Evolutionary conservation across 257 asterid genomes (phyloP), one percentile per base, ranked within the genome.

Genomic region (Leonotis leonurus): DNA sequence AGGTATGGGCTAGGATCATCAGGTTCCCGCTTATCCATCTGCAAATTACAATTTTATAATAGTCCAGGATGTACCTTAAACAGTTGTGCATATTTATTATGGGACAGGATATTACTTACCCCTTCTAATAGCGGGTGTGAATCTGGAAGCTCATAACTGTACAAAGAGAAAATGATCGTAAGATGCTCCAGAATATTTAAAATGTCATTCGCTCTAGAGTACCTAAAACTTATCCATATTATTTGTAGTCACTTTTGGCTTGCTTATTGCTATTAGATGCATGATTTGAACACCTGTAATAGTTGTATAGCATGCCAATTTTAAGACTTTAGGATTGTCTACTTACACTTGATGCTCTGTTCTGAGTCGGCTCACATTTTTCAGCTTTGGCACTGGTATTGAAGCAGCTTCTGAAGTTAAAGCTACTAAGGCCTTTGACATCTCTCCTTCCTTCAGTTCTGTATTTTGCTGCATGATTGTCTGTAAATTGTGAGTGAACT

Each of bases 261-360:
- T 58, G 54, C 66, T 11, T 22, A 30, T 51, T 16, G 29, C 22
- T 60, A 8, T 37, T 16, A 51, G 62, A 27, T 21, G 49, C 48
- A 50, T 6, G 17, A 43, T 24, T 26, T 32, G 5, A 71, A 68
- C 37, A 41, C 33, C 16, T 62, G 16, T 39, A 33, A 53, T 29
- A 35, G 32, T 27, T 51, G 29, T 64, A 67, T 25, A 45, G 65
- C 49, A 33, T 21, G 44, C 30, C 64, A 44, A 56, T 46, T 33
- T 35, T 45, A 52, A 22, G 62, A 49, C 39, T 29, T 62, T 32
- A 26, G 55, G 37, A 70, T 53, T 13, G 12, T 69, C 36, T 67
- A 80, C 99, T 87, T 81, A 93, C 99, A 93, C 99, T 54, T 73
- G 85, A 81, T 93, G 99, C 73, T 93, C 99, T 74, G 99, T 93